Evolutionary conservation across 2,329 filamentous ascomycete genomes (phyloP).

Genomic region (Fusarium penzigii): DNA sequence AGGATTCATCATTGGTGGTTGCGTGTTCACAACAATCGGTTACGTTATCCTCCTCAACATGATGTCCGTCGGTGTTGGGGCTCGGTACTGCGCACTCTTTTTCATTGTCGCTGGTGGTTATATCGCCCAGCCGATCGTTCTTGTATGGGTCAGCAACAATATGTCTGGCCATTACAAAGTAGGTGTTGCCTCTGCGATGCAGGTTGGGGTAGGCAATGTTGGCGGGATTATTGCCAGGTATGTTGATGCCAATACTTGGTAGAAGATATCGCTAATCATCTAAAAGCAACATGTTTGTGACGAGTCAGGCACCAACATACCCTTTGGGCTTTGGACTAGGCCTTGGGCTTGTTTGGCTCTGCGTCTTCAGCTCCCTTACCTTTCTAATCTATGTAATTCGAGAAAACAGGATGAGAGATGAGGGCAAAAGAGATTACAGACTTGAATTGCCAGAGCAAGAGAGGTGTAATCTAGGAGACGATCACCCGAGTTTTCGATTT

Average conservation of each 20-base stretch:
- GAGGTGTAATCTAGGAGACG: conserved; percentile 3
- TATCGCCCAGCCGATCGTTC: background rate
- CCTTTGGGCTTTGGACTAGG: conserved; percentile 9
- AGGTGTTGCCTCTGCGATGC: conserved; percentile 1
- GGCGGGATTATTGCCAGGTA: conserved; percentile 9
- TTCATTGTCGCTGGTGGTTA: conserved; percentile 4
- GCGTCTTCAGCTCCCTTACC: background rate
- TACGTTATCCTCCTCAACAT: conserved; percentile 9
- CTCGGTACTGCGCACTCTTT: conserved; percentile 13
- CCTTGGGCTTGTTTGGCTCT: conserved; percentile 9
- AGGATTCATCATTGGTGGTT: conserved; percentile 7
- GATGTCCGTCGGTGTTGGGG: conserved; percentile 4
- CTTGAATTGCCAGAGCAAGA: conserved; percentile 3
- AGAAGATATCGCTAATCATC: background rate
- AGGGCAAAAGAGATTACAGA: conserved; percentile 6
- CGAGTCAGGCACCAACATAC: conserved; percentile 4
- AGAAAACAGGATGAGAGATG: conserved; percentile 14
- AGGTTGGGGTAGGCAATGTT: background rate
- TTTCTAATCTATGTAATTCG: conserved; percentile 5
- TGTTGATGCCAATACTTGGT: background rate
- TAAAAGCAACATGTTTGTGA: conserved; percentile 8
- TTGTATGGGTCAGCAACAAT: conserved; percentile 2
- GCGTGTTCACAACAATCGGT: conserved; percentile 3
- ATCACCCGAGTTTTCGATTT: conserved; percentile 5
- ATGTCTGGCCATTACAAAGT: background rate